phyloP scores from a whole-genome alignment of 139 green algal species.

The Chlorella sp. region DNA sequence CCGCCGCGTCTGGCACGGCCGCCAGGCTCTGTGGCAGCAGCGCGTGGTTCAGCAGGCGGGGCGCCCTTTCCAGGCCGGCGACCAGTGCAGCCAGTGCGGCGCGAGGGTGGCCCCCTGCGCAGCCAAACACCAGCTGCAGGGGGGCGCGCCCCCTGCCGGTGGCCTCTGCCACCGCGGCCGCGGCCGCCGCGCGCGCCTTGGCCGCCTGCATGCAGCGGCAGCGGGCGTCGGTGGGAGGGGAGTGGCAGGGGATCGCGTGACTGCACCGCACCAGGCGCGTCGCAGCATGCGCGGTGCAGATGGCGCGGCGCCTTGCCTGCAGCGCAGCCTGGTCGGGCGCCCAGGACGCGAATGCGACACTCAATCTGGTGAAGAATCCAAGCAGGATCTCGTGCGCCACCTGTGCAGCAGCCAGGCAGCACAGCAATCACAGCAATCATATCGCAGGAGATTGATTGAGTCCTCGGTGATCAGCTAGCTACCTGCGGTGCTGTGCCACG shows the following conservation, averaged over 20 bases:
- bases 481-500: not conserved
- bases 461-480: not conserved
- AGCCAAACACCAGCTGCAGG: conserved; percentile 16
- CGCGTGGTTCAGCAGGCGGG: not conserved
- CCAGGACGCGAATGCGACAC: not conserved
- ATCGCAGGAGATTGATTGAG: not conserved
- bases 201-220: not conserved
- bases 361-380: conserved; percentile 4
- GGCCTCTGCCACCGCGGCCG: not conserved
- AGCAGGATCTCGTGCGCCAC: conserved; percentile 5
- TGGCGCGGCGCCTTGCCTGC: not conserved
- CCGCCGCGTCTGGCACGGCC: not conserved
- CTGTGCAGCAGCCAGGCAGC: not conserved
- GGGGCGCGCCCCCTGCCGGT: not conserved
- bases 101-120: conserved; percentile 28
- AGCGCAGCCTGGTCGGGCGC: not conserved
- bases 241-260: not conserved
- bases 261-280: not conserved
- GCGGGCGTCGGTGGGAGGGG: not conserved
- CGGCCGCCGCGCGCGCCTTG: not conserved
- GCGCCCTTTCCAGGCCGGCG: conserved; percentile 12
- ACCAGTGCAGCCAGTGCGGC: conserved; percentile 21
- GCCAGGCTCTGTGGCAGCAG: not conserved
- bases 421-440: not conserved
- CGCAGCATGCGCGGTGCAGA: not conserved